Conservation (phyloP, 148 eudicot genomes). For the Arbutus unedo region DNA sequence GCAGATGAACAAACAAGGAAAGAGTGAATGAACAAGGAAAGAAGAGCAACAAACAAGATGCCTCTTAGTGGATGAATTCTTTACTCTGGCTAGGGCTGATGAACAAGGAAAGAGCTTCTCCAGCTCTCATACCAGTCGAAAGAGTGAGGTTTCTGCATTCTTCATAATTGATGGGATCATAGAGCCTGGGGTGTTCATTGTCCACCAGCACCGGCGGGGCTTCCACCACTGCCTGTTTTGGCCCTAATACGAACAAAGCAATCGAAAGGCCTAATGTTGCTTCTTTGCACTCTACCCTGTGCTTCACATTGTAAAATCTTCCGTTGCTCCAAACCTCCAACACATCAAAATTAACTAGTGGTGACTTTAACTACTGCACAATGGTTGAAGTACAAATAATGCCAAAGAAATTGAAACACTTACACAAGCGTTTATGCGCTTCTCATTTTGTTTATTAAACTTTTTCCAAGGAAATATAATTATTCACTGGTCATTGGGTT, state of each 20-base stretch:
- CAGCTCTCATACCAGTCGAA: slow-evolving; percentile 32
- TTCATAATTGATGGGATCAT: slow-evolving; percentile 30
- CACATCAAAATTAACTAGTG: not conserved
- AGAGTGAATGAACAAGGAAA: too few species aligned
- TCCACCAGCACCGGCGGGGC: slow-evolving; percentile 36
- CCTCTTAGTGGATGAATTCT: not conserved
- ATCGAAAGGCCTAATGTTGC: slow-evolving; percentile 40
- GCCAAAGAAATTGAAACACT: not conserved
- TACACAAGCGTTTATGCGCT: not conserved
- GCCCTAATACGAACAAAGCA: slow-evolving; percentile 45
- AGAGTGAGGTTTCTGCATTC: slow-evolving; percentile 40
- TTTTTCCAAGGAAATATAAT: not conserved
- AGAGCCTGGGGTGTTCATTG: slow-evolving; percentile 39
- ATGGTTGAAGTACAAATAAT: not conserved
- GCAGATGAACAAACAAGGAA: too few species aligned
- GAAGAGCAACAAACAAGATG: not conserved
- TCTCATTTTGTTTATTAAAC: not conserved
- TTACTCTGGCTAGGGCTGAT: slow-evolving; percentile 18
- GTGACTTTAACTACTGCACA: not conserved
- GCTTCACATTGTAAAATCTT: slow-evolving; percentile 41
- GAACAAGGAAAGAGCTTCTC: slow-evolving; percentile 44
- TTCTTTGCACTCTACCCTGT: slow-evolving; percentile 48
- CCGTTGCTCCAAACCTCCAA: slow-evolving; percentile 59
- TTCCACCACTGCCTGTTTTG: slow-evolving; percentile 31
- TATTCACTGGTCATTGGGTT: not conserved